Evolutionary conservation across 345 rosid genomes (phyloP), one percentile per base, ranked within the genome.

Genomic region (Pistacia integerrima): DNA sequence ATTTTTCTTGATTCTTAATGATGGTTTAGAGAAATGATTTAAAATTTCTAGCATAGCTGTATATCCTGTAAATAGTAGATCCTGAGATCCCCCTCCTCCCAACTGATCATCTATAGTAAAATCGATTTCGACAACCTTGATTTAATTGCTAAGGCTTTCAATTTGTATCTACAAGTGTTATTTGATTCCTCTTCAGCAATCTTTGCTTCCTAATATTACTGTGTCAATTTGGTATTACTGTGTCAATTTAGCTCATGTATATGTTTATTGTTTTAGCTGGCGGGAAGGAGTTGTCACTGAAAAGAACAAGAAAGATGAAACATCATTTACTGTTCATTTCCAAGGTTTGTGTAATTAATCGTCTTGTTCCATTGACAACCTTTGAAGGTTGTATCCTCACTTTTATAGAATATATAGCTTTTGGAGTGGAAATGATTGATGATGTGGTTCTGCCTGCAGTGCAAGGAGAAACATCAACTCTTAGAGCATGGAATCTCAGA

Each of bases 231-330:
- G 11, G 44, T 73, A 38, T 48, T 73, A 49, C 33, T 57, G n/a
- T 69, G 35, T 25, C 22, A 14, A 48, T 46, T 30, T n/a, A 28
- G 44, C 30, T 67, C 51, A 44, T 18, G 33, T 75, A 57, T 63
- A 8, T 52, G 76, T 72, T 69, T 73, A 78, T 76, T 78, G 73
- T 69, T 72, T 74, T 86, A 97, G 99, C 82, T 97, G 99, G 99
- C 81, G 89, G 93, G 98, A 97, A 84, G 99, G 98, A 77, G 88
- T 91, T 71, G 80, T 97, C 70, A 86, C 88, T 52, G 98, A 91
- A 79, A 93, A 88, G 88, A 87, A 76, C 90, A 88, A 92, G 87
- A 94, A 85, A 64, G 97, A 97, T 79, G 96, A 88, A 73, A 85
- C 87, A 57, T 74, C 85, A 36, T 77, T 89, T 22, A 90, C 93